Evolutionary conservation across 805 yeast species (phyloP).

Genomic region (Candida ulmi): DNA sequence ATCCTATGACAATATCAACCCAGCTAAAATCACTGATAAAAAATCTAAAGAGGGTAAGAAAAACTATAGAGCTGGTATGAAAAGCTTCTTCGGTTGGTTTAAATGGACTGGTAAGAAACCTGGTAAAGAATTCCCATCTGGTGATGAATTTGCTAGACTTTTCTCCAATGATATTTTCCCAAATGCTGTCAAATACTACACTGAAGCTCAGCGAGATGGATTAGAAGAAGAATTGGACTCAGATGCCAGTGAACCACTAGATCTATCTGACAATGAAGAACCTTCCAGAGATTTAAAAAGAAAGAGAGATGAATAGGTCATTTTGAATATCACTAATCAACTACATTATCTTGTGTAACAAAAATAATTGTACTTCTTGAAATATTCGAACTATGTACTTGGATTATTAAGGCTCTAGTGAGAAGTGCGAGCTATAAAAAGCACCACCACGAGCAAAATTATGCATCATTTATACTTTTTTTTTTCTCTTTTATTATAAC

Average conservation of each 20-base stretch:
- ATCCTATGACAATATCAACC: constrained; percentile 51
- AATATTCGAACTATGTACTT: neutral
- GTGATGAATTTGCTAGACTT: constrained; percentile 70
- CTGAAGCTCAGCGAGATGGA: constrained; percentile 64
- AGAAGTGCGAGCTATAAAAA: too few species aligned
- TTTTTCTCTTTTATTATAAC: too few species aligned
- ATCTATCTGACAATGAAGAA: constrained; percentile 23
- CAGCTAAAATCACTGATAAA: constrained; percentile 40
- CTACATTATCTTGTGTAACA: too few species aligned
- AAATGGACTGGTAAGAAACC: constrained; percentile 77
- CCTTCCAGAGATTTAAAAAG: constrained; percentile 11
- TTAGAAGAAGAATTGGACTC: constrained; percentile 49
- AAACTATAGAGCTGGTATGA: constrained; percentile 65
- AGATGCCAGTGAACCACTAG: constrained; percentile 50
- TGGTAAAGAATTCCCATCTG: constrained; percentile 71
- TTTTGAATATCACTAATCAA: too few species aligned
- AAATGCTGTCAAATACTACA: constrained; percentile 76
- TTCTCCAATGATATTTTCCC: constrained; percentile 80
- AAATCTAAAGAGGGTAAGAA: constrained; percentile 52
- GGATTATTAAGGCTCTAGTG: too few species aligned
- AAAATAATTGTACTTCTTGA: too few species aligned
- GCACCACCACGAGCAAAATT: too few species aligned
- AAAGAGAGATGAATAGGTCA: constrained; percentile 7
- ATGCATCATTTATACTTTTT: too few species aligned
- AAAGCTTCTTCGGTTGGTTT: constrained; percentile 84